phyloP scores from a whole-genome alignment of 1,284 basidiomycete genomes.

The Earliella scabrosa region DNA sequence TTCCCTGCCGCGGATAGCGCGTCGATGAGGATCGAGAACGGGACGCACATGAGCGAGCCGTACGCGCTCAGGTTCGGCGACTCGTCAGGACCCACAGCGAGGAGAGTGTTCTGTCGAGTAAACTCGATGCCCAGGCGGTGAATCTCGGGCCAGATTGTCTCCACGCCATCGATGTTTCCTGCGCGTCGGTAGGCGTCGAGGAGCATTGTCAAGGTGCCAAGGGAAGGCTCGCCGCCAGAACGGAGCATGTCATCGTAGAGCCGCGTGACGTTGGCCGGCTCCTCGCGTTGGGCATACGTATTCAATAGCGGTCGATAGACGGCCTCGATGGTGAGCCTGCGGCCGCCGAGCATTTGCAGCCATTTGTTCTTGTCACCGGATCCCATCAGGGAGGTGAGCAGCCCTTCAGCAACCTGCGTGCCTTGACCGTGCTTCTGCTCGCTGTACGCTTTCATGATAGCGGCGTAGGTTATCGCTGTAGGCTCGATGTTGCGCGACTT shows the following conservation, averaged over 20 bases:
- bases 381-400: slow-evolving; percentile 55
- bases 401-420: slow-evolving; percentile 62
- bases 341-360: slow-evolving; percentile 43
- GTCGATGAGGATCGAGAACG: slow-evolving; percentile 87
- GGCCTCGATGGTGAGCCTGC: slow-evolving; percentile 49
- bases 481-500: slow-evolving; percentile 67
- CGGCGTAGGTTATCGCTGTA: slow-evolving; percentile 71
- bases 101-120: slow-evolving; percentile 41
- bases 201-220: slow-evolving; percentile 69
- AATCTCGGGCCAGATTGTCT: slow-evolving; percentile 75
- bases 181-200: slow-evolving; percentile 78
- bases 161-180: slow-evolving; percentile 60
- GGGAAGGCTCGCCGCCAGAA: slow-evolving; percentile 56
- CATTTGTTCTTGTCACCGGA: slow-evolving; percentile 42
- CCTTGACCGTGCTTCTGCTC: slow-evolving; percentile 52
- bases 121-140: slow-evolving; percentile 55
- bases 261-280: slow-evolving; percentile 60
- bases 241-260: slow-evolving; percentile 62
- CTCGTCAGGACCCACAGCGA: slow-evolving; percentile 24
- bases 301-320: slow-evolving; percentile 72
- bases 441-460: slow-evolving; percentile 70
- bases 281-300: slow-evolving; percentile 52
- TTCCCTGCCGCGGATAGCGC: slow-evolving; percentile 69
- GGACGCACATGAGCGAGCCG: slow-evolving; percentile 71
- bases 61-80: slow-evolving; percentile 35